Conservation (phyloP, 2,329 filamentous ascomycete species). For the Aspergillus brasiliensis region DNA sequence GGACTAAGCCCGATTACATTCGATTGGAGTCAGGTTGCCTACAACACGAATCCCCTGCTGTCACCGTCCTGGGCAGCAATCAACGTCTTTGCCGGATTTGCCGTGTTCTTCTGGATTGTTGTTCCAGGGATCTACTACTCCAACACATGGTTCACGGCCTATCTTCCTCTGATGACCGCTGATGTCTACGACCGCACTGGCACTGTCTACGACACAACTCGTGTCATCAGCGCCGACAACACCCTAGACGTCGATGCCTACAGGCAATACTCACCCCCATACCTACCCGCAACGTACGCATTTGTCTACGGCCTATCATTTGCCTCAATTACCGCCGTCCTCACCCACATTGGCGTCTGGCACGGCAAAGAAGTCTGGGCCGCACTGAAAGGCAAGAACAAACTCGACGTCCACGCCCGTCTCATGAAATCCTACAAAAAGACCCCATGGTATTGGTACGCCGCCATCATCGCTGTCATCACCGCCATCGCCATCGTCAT, state of each 20-base stretch:
- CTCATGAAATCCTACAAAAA: constrained; percentile 43
- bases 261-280: constrained; percentile 65
- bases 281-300: constrained; percentile 60
- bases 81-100: constrained; percentile 36
- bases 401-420: constrained; percentile 46
- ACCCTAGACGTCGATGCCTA: constrained; percentile 63
- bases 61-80: constrained; percentile 31
- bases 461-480: constrained; percentile 34
- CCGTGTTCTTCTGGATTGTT: constrained; percentile 30
- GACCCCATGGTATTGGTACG: constrained; percentile 49
- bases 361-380: constrained; percentile 33
- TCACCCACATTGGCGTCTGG: constrained; percentile 34
- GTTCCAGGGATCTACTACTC: constrained; percentile 44
- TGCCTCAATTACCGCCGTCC: constrained; percentile 60
- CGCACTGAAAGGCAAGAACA: constrained; percentile 36
- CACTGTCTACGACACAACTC: constrained; percentile 58
- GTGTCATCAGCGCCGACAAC: constrained; percentile 56
- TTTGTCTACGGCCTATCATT: constrained; percentile 62
- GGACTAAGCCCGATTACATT: constrained; percentile 35
- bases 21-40: constrained; percentile 38
- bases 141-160: constrained; percentile 56
- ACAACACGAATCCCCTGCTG: constrained; percentile 39
- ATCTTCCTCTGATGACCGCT: constrained; percentile 61
- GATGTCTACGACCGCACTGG: constrained; percentile 65
- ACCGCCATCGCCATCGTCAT: constrained; percentile 34